Evolutionary conservation across 176 grass and related monocot species (phyloP).

Genomic region (Chloris gayana): DNA sequence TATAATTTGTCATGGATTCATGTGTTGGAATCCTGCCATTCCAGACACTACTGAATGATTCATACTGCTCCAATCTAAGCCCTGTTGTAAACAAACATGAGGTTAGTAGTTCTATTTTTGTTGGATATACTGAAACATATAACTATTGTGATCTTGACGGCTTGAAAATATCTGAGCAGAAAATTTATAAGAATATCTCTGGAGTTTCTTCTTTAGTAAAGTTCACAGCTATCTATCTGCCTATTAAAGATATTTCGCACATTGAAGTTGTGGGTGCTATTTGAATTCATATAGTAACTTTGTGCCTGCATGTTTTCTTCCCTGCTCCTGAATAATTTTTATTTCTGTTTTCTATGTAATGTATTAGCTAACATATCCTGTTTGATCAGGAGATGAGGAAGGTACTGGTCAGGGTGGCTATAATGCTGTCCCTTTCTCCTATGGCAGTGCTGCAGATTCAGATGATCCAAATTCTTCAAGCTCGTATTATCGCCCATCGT

Average conservation of each 20-base stretch:
- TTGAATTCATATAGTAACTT: slow-evolving; percentile 36
- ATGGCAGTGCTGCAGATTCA: slow-evolving; percentile 50
- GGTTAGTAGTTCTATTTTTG: background rate
- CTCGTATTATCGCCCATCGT: slow-evolving; percentile 64
- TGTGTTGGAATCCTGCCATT: background rate
- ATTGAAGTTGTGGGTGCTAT: slow-evolving; percentile 12
- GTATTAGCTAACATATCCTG: slow-evolving; percentile 39
- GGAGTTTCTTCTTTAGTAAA: background rate
- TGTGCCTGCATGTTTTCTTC: slow-evolving; percentile 1
- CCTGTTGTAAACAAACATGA: background rate
- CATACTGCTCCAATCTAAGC: background rate
- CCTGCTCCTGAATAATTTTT: background rate
- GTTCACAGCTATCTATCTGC: background rate
- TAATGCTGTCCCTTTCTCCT: slow-evolving; percentile 76
- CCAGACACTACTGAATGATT: background rate
- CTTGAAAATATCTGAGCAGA: background rate
- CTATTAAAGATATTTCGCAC: background rate
- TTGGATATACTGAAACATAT: background rate
- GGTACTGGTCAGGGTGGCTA: slow-evolving; percentile 43
- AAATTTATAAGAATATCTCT: background rate
- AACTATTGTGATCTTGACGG: background rate
- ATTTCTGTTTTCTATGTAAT: background rate
- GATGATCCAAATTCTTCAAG: slow-evolving; percentile 38
- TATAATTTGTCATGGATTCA: background rate
- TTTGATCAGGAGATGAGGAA: slow-evolving; percentile 48